Percentiles rank a stretch among this genome's conserved stretches.
Evolutionary conservation across 2,329 filamentous ascomycete genomes (phyloP).

Genomic region (Aurifilum marmelostoma): DNA sequence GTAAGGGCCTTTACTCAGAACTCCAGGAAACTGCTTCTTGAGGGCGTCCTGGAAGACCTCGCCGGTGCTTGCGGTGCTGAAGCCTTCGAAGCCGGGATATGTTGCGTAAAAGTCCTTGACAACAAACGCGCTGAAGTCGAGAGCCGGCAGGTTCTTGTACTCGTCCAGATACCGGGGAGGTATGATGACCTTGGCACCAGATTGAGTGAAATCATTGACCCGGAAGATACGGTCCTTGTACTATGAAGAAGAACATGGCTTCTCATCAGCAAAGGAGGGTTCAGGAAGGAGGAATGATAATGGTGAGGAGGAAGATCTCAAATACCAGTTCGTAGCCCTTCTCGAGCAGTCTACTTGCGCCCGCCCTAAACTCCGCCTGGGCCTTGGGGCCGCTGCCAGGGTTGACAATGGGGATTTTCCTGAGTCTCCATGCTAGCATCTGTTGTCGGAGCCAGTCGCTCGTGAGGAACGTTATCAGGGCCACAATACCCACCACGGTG

Average conservation of each 20-base stretch:
- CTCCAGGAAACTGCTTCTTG: conserved; percentile 9
- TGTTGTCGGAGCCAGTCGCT: conserved; percentile 3
- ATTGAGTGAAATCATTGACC: conserved; percentile 17
- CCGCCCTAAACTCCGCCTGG: conserved; percentile 5
- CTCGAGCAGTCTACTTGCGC: not conserved
- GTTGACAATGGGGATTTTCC: conserved; percentile 14
- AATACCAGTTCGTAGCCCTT: conserved; percentile 1
- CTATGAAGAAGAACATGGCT: not conserved
- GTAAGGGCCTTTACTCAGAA: too few species aligned
- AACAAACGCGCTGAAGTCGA: conserved; percentile 8
- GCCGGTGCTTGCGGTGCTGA: not conserved
- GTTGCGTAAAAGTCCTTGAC: conserved; percentile 16
- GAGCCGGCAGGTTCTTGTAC: conserved; percentile 1
- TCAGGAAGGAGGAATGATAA: not conserved
- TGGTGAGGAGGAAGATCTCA: too few species aligned
- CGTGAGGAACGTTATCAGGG: not conserved
- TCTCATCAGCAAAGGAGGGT: not conserved
- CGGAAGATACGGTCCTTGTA: conserved; percentile 10
- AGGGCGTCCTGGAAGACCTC: conserved; percentile 11
- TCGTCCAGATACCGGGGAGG: conserved; percentile 15
- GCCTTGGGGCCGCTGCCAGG: not conserved
- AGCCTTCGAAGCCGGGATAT: conserved; percentile 15
- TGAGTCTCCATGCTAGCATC: conserved; percentile 10
- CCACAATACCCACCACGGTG: not conserved
- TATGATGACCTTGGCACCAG: conserved; percentile 10